Base-by-base conservation (phyloP, 306 rosid genomes). In the Dalbergia cochinchinensis region DNA sequence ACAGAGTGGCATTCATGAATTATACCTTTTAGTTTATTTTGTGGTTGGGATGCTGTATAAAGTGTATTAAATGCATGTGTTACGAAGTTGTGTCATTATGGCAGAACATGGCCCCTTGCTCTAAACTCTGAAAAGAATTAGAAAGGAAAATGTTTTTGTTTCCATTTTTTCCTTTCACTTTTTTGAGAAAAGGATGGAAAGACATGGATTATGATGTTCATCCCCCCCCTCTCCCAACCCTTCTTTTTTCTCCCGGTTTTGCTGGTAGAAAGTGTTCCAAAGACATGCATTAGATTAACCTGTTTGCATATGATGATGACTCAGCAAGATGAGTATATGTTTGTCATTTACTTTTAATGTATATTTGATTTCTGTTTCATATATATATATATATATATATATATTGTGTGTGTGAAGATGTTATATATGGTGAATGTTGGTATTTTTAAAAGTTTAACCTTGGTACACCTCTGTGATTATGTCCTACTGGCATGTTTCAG, bases 401-500 rank as follows among this genome's bases (percentile, higher is more conserved):
- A 11, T 48, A 48, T 11, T 66, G 47, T 58, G 15, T 6, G 4
- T 26, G 71, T 65, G 45, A 71, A 57, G 63, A 69, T 80, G 47
- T 74, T 69, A 11, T 45, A 35, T 37, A 14, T 71, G 70, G 31
- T 5, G 44, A 72, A 5, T 11, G 57, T 22, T 34, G 3, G 26
- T 31, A 10, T 41, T 19, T 11, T 20, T 33, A 1, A 19, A 35
- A 10, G 79, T 55, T 65, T 54, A 47, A 76, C 71, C 81, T 35
- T 63, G 3, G 47, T 60, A 53, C 65, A 15, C 44, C 35, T 77
- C 7, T 77, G 72, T 62, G 65, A 71, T 50, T 63, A 58, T 73
- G 53, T 57, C 34, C 79, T 69, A 22, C 45, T 73, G 81, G 55
- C 48, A 50, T 78, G 78, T 86, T 80, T 67, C 81, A 73, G 64